A percentile compares a stretch with the other conserved stretches of the same genome.
Conservation (phyloP, 345 rosid genomes). For the Pistacia integerrima region DNA sequence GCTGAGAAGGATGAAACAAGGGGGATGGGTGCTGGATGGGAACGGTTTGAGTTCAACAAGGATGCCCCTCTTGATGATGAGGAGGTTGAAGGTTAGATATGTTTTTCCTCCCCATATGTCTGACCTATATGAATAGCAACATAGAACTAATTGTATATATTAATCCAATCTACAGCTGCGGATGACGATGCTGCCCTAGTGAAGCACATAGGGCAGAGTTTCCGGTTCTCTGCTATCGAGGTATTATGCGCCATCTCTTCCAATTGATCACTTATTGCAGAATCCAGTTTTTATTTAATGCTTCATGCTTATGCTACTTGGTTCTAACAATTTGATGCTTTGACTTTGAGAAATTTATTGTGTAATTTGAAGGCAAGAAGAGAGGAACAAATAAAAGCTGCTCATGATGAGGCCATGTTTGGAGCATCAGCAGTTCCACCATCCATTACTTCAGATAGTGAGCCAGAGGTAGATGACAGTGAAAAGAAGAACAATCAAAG, state of each 20-base stretch:
- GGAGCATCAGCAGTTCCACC: constrained; percentile 53
- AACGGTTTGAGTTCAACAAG: constrained; percentile 79
- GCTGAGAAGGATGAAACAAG: constrained; percentile 76
- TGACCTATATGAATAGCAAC: not conserved
- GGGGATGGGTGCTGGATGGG: constrained; percentile 85
- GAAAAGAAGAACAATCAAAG: constrained; percentile 39
- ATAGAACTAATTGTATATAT: constrained; percentile 3
- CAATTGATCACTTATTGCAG: not conserved
- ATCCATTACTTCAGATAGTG: constrained; percentile 33
- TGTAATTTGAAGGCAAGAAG: constrained; percentile 55
- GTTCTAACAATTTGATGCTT: not conserved
- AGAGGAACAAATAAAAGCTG: constrained; percentile 71
- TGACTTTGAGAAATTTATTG: not conserved
- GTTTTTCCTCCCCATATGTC: not conserved
- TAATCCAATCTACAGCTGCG: constrained; percentile 47
- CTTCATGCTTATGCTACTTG: not conserved
- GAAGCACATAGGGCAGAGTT: constrained; percentile 87
- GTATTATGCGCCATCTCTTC: constrained; percentile 26
- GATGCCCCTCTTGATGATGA: constrained; percentile 95
- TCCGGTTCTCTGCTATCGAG: constrained; percentile 83
- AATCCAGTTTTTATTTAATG: constrained; percentile 4
- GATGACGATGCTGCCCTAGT: constrained; percentile 82
- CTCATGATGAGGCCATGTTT: constrained; percentile 96
- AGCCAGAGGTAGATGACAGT: constrained; percentile 33
- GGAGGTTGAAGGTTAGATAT: constrained; percentile 70